phyloP scores from a whole-genome alignment of 108 stramenopile species.

The Aurantiochytrium sp. region DNA sequence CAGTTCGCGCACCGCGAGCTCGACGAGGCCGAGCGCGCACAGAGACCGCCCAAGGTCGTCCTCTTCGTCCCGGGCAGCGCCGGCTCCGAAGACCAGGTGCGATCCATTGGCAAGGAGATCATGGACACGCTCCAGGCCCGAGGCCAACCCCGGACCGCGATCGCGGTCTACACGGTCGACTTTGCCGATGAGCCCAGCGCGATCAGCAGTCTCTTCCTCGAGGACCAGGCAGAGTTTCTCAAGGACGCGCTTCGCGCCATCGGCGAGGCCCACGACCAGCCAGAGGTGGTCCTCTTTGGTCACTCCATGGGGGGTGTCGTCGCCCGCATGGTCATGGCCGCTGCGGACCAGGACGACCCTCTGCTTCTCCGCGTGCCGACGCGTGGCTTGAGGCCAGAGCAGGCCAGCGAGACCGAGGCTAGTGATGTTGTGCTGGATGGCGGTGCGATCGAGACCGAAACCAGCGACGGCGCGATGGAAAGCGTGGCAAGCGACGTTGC shows the following conservation, averaged over 20 bases:
- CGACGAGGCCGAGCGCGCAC: neutral
- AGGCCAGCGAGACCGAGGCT: too few species aligned
- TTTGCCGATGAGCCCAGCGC: neutral
- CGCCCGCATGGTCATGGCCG: neutral
- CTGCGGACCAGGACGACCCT: neutral
- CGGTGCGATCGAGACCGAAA: too few species aligned
- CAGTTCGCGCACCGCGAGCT: neutral
- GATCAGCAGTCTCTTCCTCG: neutral
- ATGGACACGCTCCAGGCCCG: neutral
- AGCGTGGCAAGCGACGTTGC: too few species aligned
- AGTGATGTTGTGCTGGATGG: too few species aligned
- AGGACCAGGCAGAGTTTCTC: neutral
- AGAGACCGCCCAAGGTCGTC: neutral
- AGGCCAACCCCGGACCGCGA: neutral
- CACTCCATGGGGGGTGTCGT: slow-evolving; percentile 27
- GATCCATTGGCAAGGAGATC: neutral
- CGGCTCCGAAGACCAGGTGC: neutral
- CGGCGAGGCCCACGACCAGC: neutral
- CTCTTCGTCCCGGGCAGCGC: neutral
- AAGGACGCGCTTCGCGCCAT: neutral
- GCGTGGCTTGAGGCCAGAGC: neutral
- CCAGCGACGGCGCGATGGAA: too few species aligned
- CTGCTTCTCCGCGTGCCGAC: neutral
- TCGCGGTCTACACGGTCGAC: neutral
- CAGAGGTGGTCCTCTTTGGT: neutral